Evolutionary conservation across 2,329 filamentous ascomycete species (phyloP), one percentile per base, ranked within the genome.

Genomic region (Metarhizium rileyi): DNA sequence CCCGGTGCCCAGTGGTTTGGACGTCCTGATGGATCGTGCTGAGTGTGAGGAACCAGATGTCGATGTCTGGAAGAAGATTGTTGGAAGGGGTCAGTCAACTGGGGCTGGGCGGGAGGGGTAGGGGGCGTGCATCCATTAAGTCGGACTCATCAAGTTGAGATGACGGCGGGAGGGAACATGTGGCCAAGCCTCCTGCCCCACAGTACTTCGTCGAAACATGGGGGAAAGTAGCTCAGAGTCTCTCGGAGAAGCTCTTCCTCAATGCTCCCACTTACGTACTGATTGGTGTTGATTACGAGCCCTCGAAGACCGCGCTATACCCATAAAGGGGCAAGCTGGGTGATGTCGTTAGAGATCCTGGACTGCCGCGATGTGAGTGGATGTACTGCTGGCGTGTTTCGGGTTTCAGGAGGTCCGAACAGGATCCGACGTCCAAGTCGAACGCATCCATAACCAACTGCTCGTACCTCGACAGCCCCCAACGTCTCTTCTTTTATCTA

Each of bases 121-220:
- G 30, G 5, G 10, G 27, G 27, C 27, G 30, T 12, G 5, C 30
- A 33, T 10, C 8, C 8, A 14, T 33, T 14, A 28, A 28, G 27
- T 9, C 30, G 30, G 5, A 33, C 30, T n/a, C n/a, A n/a, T n/a
- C n/a, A n/a, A n/a, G n/a, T n/a, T n/a, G n/a, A n/a, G n/a, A n/a
- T n/a, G 16, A 14, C 10, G 30, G 30, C 5, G 10, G 9, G 9
- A 33, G 27, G 33, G 33, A 38, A 20, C 16, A n/a, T 2, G 41
- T 9, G 28, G 40, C 5, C 12, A 25, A n/a, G 16, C 30, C 18
- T 20, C 22, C 12, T 26, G 26, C 18, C 18, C 36, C 22, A 35
- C 36, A 42, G 28, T 42, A 50, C 48, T 53, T 49, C 49, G 52
- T 53, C 45, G 46, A 49, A 51, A 53, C 52, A 51, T 51, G 52